A percentile compares a stretch with the other conserved stretches of the same genome.
Conservation (phyloP, 352 stramenopile species). For the Phytophthora pluvialis region DNA sequence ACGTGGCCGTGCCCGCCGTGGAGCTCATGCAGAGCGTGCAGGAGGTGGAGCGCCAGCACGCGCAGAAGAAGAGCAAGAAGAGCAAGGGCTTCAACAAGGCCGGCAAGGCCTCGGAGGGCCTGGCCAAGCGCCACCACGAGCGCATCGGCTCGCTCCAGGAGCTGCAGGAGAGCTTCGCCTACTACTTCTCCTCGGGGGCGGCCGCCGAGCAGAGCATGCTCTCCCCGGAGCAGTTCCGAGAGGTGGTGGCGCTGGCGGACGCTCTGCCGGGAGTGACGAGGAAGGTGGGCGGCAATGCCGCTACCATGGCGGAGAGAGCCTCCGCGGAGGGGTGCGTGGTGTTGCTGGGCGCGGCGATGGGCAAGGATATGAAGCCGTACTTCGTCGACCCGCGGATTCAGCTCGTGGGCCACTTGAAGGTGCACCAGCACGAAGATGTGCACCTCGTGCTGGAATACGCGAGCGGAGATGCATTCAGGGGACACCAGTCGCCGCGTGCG, state of each 20-base stretch:
- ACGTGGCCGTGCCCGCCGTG: conserved; percentile 78
- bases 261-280: conserved; percentile 61
- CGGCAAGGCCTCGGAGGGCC: conserved; percentile 17
- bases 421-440: conserved; percentile 73
- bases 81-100: conserved; percentile 21
- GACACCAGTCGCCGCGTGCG: conserved; percentile 67
- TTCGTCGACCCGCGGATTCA: conserved; percentile 68
- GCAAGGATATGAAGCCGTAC: conserved; percentile 75
- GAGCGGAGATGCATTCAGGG: conserved; percentile 68
- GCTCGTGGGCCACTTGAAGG: conserved; percentile 67
- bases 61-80: conserved; percentile 54
- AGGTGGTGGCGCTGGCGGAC: conserved; percentile 74
- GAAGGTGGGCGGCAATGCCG: conserved; percentile 80
- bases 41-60: conserved; percentile 47
- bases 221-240: conserved; percentile 74
- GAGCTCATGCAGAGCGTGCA: conserved; percentile 74
- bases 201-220: conserved; percentile 86
- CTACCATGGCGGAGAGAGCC: conserved; percentile 80
- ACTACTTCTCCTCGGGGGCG: conserved; percentile 82
- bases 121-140: conserved; percentile 72
- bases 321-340: conserved; percentile 73
- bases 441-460: conserved; percentile 84
- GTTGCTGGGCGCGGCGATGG: conserved; percentile 76
- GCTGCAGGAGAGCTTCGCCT: conserved; percentile 83
- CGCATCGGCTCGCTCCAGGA: conserved; percentile 67